These are phyloP conservation scores for Lachnellula subtilissima DNA, from an alignment of 2,329 filamentous ascomycete species.

Conservation along the genomic window DNA sequence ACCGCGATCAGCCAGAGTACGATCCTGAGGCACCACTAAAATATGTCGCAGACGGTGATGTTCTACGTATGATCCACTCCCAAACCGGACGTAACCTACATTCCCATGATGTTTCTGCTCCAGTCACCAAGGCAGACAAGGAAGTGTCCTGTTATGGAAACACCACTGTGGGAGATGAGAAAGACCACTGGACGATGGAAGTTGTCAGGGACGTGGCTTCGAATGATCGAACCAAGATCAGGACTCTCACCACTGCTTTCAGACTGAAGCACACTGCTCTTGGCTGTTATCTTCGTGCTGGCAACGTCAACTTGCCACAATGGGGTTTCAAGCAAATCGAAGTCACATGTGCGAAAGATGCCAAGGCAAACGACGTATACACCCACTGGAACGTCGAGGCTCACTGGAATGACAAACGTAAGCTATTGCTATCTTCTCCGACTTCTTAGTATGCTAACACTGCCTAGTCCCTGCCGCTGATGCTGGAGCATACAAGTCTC, in stretches of 20 bases:
- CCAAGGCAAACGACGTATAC: conserved; percentile 87
- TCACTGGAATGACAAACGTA: conserved; percentile 88
- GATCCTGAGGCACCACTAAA: conserved; percentile 64
- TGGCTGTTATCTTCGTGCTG: conserved; percentile 90
- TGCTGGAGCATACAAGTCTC: conserved; percentile 89
- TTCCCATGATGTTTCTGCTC: conserved; percentile 85
- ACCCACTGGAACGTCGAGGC: conserved; percentile 99
- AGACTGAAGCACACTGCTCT: conserved; percentile 76
- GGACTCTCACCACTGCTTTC: conserved; percentile 91
- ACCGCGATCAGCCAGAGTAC: conserved; percentile 70
- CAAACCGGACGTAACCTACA: conserved; percentile 97
- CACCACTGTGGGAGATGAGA: conserved; percentile 88
- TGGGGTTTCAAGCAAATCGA: conserved; percentile 99
- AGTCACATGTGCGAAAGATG: conserved; percentile 88
- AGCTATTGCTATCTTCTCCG: conserved; percentile 36
- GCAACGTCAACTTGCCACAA: conserved; percentile 92
- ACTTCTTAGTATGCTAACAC: conserved; percentile 31
- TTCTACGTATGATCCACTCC: conserved; percentile 84
- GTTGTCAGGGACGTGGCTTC: conserved; percentile 83
- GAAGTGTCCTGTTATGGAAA: conserved; percentile 98
- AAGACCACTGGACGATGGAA: conserved; percentile 95
- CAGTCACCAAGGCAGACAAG: conserved; percentile 80
- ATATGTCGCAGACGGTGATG: conserved; percentile 72
- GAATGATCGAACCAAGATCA: conserved; percentile 70
- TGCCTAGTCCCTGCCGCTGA: conserved; percentile 74